phyloP scores from a whole-genome alignment of 805 yeast genomes.

The Candida boleticola region DNA sequence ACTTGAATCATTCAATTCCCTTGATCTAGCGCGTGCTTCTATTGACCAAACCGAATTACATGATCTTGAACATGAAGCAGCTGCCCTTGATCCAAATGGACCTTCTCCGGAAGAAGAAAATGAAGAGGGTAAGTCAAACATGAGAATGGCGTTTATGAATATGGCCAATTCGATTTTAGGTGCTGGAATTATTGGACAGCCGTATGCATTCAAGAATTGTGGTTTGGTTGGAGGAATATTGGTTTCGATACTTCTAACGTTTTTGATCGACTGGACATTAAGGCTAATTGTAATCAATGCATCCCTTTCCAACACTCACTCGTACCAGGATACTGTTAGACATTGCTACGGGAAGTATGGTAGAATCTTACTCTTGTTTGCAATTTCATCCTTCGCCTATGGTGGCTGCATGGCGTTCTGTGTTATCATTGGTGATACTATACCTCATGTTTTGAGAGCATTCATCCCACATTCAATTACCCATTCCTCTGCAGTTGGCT shows the following conservation, averaged over 20 bases:
- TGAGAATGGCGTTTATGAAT: constrained; percentile 92
- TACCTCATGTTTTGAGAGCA: constrained; percentile 82
- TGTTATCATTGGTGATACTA: constrained; percentile 91
- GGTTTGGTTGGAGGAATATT: constrained; percentile 76
- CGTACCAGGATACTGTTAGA: constrained; percentile 84
- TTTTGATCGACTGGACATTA: constrained; percentile 84
- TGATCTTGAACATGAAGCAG: constrained; percentile 10
- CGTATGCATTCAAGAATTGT: constrained; percentile 78
- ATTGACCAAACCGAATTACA: constrained; percentile 5
- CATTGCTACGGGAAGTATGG: constrained; percentile 78
- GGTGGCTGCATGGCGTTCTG: constrained; percentile 95
- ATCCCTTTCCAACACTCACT: constrained; percentile 67
- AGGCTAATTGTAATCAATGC: constrained; percentile 79
- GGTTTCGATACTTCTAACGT: constrained; percentile 56
- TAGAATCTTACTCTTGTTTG: constrained; percentile 58
- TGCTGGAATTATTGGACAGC: constrained; percentile 94
- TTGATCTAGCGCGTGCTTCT: constrained; percentile 10
- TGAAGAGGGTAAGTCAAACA: constrained; percentile 33
- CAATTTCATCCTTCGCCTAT: constrained; percentile 87
- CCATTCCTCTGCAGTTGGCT: constrained; percentile 33
- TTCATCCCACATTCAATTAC: constrained; percentile 50
- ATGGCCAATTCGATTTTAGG: constrained; percentile 96
- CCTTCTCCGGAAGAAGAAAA: neutral
- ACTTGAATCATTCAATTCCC: constrained; percentile 16
- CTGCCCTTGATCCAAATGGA: constrained; percentile 2